These are phyloP conservation scores for Vicia faba DNA, from an alignment of 306 rosid species.

Conservation along the genomic window DNA sequence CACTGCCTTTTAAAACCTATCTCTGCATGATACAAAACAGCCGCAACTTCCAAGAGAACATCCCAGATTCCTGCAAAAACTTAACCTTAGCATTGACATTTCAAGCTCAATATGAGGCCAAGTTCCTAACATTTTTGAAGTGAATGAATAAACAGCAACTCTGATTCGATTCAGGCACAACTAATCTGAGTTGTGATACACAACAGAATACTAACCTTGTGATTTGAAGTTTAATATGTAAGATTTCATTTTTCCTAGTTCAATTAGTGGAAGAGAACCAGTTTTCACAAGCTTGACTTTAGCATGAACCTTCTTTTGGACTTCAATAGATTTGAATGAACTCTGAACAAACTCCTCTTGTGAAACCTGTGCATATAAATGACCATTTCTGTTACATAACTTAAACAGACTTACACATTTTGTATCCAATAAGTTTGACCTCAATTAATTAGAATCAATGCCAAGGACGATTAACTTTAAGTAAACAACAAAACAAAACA, in stretches of 20 bases:
- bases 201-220: slow-evolving; percentile 48
- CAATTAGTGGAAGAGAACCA: slow-evolving; percentile 64
- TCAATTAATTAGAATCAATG: slow-evolving; percentile 22
- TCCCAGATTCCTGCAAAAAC: slow-evolving; percentile 70
- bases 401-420: slow-evolving; percentile 28
- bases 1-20: slow-evolving; percentile 73
- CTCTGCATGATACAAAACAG: slow-evolving; percentile 75
- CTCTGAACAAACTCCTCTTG: slow-evolving; percentile 52
- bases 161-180: slow-evolving; percentile 20
- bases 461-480: slow-evolving; percentile 21
- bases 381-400: slow-evolving; percentile 10
- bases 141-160: slow-evolving; percentile 18
- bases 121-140: slow-evolving; percentile 6
- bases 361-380: slow-evolving; percentile 58
- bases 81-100: slow-evolving; percentile 27
- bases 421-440: slow-evolving; percentile 24
- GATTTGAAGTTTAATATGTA: slow-evolving; percentile 60
- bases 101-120: slow-evolving; percentile 35
- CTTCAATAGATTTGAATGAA: slow-evolving; percentile 43
- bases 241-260: slow-evolving; percentile 76
- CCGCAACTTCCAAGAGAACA: slow-evolving; percentile 73
- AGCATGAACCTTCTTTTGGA: slow-evolving; percentile 61
- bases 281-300: slow-evolving; percentile 70
- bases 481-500: slow-evolving; percentile 11
- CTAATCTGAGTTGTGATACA: slow-evolving; percentile 8